Evolutionary conservation across 1,284 basidiomycete genomes (phyloP).

Genomic region (Schizophyllum amplum): DNA sequence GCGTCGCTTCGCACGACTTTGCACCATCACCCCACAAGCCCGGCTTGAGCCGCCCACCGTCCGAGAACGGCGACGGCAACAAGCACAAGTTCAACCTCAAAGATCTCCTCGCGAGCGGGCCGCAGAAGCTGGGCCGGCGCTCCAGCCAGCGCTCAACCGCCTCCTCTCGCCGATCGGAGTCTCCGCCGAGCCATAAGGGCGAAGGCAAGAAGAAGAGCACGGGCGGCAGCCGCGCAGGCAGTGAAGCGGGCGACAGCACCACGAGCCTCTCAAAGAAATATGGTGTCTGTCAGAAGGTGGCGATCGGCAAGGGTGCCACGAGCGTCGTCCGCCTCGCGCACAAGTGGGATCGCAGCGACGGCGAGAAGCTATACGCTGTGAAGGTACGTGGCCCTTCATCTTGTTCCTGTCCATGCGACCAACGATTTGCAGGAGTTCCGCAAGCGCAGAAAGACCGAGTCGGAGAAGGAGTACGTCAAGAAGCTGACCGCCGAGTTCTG

Average conservation of each 20-base stretch:
- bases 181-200: conserved; percentile 10
- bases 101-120: conserved; percentile 62
- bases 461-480: conserved; percentile 99
- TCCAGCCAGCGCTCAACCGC: conserved; percentile 48
- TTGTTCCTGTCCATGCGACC: neutral
- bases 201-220: conserved; percentile 25
- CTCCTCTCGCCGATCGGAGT: conserved; percentile 7
- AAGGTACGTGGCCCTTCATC: conserved; percentile 52
- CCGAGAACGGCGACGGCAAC: conserved; percentile 37
- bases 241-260: conserved; percentile 23
- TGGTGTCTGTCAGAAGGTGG: conserved; percentile 93
- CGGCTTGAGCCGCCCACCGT: conserved; percentile 36
- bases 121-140: conserved; percentile 61
- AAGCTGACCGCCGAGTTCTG: conserved; percentile 99
- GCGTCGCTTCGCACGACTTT: conserved; percentile 17
- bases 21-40: conserved; percentile 7
- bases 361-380: conserved; percentile 96
- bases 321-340: conserved; percentile 94
- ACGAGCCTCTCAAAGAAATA: conserved; percentile 56
- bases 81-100: conserved; percentile 74
- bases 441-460: conserved; percentile 95
- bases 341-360: conserved; percentile 93
- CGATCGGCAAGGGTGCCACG: conserved; percentile 96
- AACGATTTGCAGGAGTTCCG: conserved; percentile 74
- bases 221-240: conserved; percentile 34